Evolutionary conservation across 2,329 filamentous ascomycete species (phyloP).

Genomic region (Chaetomiaceae sp.): DNA sequence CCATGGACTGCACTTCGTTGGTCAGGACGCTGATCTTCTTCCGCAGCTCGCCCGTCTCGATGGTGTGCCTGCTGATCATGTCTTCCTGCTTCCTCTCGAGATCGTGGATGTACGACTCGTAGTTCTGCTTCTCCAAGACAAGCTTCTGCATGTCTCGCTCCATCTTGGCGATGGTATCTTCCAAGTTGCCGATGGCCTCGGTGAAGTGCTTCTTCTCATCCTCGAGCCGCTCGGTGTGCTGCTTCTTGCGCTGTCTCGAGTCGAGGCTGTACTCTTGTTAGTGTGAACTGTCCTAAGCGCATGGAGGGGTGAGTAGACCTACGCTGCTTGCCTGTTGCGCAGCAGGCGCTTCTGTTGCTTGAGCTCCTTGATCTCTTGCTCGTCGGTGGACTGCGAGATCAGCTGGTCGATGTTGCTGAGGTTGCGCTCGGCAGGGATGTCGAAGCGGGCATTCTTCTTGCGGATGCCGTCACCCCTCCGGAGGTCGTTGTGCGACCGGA

Average conservation of each 20-base stretch:
- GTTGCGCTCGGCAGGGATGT: constrained; percentile 91
- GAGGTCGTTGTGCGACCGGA: constrained; percentile 72
- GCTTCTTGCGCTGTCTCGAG: constrained; percentile 95
- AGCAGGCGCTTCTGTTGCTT: constrained; percentile 97
- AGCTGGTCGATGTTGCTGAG: constrained; percentile 91
- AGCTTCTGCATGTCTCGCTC: constrained; percentile 67
- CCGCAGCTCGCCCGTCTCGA: constrained; percentile 85
- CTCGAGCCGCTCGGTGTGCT: constrained; percentile 93
- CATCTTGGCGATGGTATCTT: constrained; percentile 69
- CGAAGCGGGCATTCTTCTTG: constrained; percentile 98
- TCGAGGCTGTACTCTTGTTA: constrained; percentile 63
- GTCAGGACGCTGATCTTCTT: constrained; percentile 86
- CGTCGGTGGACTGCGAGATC: constrained; percentile 81
- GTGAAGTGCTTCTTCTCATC: constrained; percentile 94
- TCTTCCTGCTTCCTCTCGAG: constrained; percentile 87
- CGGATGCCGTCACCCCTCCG: constrained; percentile 81
- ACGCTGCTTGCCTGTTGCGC: constrained; percentile 95
- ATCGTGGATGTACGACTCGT: constrained; percentile 69
- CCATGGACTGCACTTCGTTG: constrained; percentile 66
- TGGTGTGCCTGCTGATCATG: constrained; percentile 79
- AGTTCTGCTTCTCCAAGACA: constrained; percentile 67
- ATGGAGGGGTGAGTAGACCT: constrained; percentile 40
- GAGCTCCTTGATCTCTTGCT: constrained; percentile 93
- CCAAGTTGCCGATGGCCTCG: constrained; percentile 68
- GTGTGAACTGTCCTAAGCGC: background rate